Conservation (phyloP, 345 rosid species). For the Noccaea caerulescens region DNA sequence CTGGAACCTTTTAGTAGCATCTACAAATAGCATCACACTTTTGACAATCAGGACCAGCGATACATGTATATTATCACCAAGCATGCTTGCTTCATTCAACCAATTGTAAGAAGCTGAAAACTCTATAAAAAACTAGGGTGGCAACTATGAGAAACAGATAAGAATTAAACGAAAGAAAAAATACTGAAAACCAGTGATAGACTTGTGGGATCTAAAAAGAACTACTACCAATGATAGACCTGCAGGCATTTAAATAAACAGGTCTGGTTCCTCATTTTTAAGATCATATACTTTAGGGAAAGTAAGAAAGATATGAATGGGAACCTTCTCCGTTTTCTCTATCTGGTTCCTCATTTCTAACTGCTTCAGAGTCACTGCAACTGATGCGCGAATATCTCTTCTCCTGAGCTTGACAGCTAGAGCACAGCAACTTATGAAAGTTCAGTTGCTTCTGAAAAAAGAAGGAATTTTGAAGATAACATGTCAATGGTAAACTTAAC, state of each 20-base stretch:
- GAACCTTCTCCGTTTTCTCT: slow-evolving; percentile 54
- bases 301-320: slow-evolving; percentile 24
- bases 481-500: slow-evolving; percentile 9
- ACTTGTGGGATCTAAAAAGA: neutral
- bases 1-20: slow-evolving; percentile 69
- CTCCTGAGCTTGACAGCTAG: slow-evolving; percentile 65
- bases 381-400: slow-evolving; percentile 53
- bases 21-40: slow-evolving; percentile 47
- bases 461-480: slow-evolving; percentile 29
- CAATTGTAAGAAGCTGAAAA: slow-evolving; percentile 13
- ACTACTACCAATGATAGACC: neutral
- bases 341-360: slow-evolving; percentile 43
- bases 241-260: slow-evolving; percentile 16
- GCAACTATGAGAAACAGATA: neutral
- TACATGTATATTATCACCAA: slow-evolving; percentile 1
- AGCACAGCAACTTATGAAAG: slow-evolving; percentile 82
- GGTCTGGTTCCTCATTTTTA: slow-evolving; percentile 1
- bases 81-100: slow-evolving; percentile 22
- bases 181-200: slow-evolving; percentile 6
- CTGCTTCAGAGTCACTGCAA: slow-evolving; percentile 39
- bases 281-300: neutral
- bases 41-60: slow-evolving; percentile 20
- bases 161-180: neutral
- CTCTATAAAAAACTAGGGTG: slow-evolving; percentile 16
- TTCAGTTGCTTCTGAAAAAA: slow-evolving; percentile 73